phyloP scores from a whole-genome alignment of 495 filamentous ascomycete species.

The Hypoxylon trugodes region DNA sequence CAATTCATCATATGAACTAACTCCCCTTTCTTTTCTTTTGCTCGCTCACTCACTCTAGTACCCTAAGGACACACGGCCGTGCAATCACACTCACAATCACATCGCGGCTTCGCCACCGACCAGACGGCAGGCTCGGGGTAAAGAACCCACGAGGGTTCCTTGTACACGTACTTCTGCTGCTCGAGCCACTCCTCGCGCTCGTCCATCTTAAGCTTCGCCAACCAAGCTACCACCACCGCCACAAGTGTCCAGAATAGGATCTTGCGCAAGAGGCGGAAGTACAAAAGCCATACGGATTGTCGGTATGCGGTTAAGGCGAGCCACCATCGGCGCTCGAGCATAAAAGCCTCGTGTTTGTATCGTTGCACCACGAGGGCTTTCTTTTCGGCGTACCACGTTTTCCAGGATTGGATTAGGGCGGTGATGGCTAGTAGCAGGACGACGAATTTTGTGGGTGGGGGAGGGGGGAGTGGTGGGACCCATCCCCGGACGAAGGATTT shows the following conservation, averaged over 20 bases:
- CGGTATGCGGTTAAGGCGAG: conserved; percentile 1
- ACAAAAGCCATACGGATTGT: conserved; percentile 6
- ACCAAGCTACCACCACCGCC: not conserved
- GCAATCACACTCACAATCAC: not conserved
- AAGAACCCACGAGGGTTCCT: not conserved
- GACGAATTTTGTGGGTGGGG: no score
- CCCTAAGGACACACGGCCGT: not conserved
- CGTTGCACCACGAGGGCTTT: no score
- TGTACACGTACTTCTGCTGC: not conserved
- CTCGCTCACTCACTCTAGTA: no score
- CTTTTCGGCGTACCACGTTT: no score
- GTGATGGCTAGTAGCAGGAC: no score
- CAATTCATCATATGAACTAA: no score
- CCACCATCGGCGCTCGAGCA: no score
- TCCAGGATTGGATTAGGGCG: no score
- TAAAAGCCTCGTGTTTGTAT: no score
- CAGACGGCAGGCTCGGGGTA: not conserved
- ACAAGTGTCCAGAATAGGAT: not conserved
- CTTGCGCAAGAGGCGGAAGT: not conserved
- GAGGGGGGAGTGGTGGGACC: no score
- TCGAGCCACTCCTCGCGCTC: not conserved
- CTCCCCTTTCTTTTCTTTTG: no score
- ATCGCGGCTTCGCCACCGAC: conserved; percentile 11
- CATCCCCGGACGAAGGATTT: no score
- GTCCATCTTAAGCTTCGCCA: not conserved